Base-by-base conservation (phyloP, 2,329 filamentous ascomycete species). In the Exophiala sp. region DNA sequence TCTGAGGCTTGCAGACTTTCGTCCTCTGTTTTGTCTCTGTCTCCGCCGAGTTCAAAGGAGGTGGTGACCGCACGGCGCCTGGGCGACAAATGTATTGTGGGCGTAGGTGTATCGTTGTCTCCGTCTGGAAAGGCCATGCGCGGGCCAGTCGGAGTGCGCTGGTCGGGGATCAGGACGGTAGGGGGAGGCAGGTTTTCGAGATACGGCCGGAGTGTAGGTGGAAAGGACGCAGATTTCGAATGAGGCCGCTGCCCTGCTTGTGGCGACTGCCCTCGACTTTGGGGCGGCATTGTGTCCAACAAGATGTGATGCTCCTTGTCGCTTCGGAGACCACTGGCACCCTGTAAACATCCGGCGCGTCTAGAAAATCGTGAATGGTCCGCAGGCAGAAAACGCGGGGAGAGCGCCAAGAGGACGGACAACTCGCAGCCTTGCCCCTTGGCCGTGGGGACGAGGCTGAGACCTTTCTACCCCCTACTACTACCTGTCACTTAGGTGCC, bases 151-250 rank as follows among this genome's bases (percentile, higher is more conserved):
- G 58, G 56, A 23, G 55, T 60, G 4, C 40, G 45, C 43, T 58
- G 55, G 32, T 53, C 56, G 4, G 56, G 48, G 30, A 59, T 38
- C 32, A 55, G 41, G 8, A 48, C 23, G 10, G 52, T 51, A n/a
- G 53, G 58, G 22, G 58, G 52, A 13, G 59, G 59, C 2, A 61
- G 52, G 44, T 56, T 60, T 9, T 59, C 57, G 6, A 60, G 56
- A 29, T 46, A 60, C 7, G 58, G 55, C 9, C 48, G 51, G 8
- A 60, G 56, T 2, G 53, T 58, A 8, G 55, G 56, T n/a, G 49
- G 46, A 8, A 53, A 34, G 9, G 52, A 35, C 11, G 47, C 44
- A 8, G 55, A 47, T 32, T 53, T 46, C 4, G 50, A 45, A 32
- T 39, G 48, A 9, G 37, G 32, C 6, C 49, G 46, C 24, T 46